Evolutionary conservation across 2,329 filamentous ascomycete species (phyloP).

Genomic region (Ascochyta lentis): DNA sequence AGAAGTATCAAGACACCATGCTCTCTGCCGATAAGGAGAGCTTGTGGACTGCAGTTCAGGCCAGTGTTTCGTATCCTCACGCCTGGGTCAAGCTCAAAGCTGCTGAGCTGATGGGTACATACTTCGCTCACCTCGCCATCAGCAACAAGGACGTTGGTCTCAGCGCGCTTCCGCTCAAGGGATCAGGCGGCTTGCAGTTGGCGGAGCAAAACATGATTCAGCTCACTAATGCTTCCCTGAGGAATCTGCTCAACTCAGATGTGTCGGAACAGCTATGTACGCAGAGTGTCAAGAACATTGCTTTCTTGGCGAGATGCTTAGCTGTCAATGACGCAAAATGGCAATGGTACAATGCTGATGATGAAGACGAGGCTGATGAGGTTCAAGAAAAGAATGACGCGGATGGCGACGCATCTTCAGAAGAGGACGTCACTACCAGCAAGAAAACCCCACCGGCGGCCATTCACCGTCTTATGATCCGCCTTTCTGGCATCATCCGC

Average conservation of each 20-base stretch:
- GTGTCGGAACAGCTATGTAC: slow-evolving; percentile 77
- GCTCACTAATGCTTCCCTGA: slow-evolving; percentile 63
- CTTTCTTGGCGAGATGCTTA: slow-evolving; percentile 76
- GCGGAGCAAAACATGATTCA: slow-evolving; percentile 68
- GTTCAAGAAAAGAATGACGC: slow-evolving; percentile 51
- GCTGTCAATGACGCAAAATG: slow-evolving; percentile 63
- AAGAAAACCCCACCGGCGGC: slow-evolving; percentile 51
- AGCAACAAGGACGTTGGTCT: slow-evolving; percentile 63
- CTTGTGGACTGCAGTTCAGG: slow-evolving; percentile 75
- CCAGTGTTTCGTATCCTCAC: slow-evolving; percentile 75
- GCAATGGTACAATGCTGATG: slow-evolving; percentile 53
- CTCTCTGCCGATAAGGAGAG: slow-evolving; percentile 65
- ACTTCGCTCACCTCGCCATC: slow-evolving; percentile 78
- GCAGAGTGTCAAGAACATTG: slow-evolving; percentile 79
- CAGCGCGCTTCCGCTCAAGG: slow-evolving; percentile 66
- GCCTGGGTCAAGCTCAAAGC: slow-evolving; percentile 78
- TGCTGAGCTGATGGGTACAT: slow-evolving; percentile 75
- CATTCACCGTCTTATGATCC: slow-evolving; percentile 78
- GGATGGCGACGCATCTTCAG: slow-evolving; percentile 46
- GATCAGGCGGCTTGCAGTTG: slow-evolving; percentile 75
- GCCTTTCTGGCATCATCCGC: slow-evolving; percentile 79
- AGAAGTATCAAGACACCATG: slow-evolving; percentile 68
- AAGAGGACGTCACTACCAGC: slow-evolving; percentile 42
- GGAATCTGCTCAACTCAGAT: slow-evolving; percentile 66
- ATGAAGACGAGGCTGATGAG: slow-evolving; percentile 50